A percentile compares a stretch with the other conserved stretches of the same genome.
Conservation (phyloP, 805 yeast species). For the Starmerella apis region DNA sequence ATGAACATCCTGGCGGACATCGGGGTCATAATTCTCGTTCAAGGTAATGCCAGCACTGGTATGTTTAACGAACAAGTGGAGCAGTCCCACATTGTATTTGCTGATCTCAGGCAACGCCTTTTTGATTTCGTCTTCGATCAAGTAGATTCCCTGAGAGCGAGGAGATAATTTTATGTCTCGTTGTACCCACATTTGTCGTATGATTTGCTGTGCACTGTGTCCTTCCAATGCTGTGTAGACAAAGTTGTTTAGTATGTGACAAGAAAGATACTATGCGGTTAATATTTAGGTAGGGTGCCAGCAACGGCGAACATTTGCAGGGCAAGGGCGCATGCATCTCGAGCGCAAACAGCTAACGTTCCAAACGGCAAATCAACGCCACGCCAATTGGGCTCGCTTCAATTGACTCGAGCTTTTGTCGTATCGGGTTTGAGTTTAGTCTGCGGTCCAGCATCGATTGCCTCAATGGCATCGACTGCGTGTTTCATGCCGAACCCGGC, state of each 20-base stretch:
- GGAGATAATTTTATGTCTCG: slow-evolving; percentile 44
- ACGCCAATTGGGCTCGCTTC: not conserved
- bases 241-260: not conserved
- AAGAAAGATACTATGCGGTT: not conserved
- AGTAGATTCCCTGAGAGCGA: slow-evolving; percentile 56
- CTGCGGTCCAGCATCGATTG: slow-evolving; percentile 8
- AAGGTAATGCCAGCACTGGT: slow-evolving; percentile 69
- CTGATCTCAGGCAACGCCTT: slow-evolving; percentile 48
- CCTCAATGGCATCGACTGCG: slow-evolving; percentile 13
- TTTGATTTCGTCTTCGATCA: slow-evolving; percentile 58
- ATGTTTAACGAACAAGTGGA: slow-evolving; percentile 63
- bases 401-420: too few relatives aligned
- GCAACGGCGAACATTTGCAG: too few relatives aligned
- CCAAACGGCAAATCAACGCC: not conserved
- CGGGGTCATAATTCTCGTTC: slow-evolving; percentile 74
- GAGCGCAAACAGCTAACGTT: not conserved
- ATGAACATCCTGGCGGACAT: slow-evolving; percentile 60
- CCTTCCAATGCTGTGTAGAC: not conserved
- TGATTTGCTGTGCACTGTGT: not conserved
- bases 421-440: not conserved
- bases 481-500: slow-evolving; percentile 50
- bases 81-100: slow-evolving; percentile 49
- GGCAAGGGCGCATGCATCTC: not conserved
- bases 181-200: slow-evolving; percentile 51
- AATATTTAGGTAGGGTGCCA: not conserved